Evolutionary conservation across 192 early-diverging fungal genomes (phyloP), one percentile per base, ranked within the genome.

Genomic region (Backusella mclennaniae): DNA sequence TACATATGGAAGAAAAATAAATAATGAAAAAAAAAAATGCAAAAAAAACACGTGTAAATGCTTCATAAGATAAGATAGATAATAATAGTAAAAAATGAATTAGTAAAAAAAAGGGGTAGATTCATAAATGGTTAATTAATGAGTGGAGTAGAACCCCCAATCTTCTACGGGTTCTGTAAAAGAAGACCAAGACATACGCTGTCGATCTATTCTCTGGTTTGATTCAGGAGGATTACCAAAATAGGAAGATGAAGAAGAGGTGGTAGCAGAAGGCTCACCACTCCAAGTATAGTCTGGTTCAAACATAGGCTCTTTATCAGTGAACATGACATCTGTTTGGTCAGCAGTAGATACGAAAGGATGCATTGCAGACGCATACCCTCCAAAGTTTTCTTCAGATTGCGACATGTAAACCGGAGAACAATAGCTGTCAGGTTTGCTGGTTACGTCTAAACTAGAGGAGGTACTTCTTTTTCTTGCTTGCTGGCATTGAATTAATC

Each of bases 41-140:
- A 63, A n/a, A 63, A 59, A 59, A 63, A 63, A 63, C 56, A 63
- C 26, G 23, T 26, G 56, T 63, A 12, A 29, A 63, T 63, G 56
- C 23, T 26, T 63, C 56, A 63, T 63, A 63, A 63, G 56, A 63
- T 63, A 63, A 63, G 56, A 63, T 63, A 63, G 56, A 63, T 63
- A 63, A 63, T 49, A 14, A 23, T 21, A 29, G 29, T 26, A 63
- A 63, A 14, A 14, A 63, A 29, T 21, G 19, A 56, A 56, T 21
- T 56, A 56, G 9, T 21, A 9, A 33, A 59, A 59, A 59, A 59
- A 26, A 26, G 23, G 56, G 56, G 7, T 23, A 26, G 56, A 63
- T 63, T 63, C 56, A 63, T 63, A 29, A 26, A 29, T 63, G 21
- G 56, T 29, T 63, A 31, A 63, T 63, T 63, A 63, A 63, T 63